Conservation (phyloP, 2,329 filamentous ascomycete species). For the Verruconis gallopava region DNA sequence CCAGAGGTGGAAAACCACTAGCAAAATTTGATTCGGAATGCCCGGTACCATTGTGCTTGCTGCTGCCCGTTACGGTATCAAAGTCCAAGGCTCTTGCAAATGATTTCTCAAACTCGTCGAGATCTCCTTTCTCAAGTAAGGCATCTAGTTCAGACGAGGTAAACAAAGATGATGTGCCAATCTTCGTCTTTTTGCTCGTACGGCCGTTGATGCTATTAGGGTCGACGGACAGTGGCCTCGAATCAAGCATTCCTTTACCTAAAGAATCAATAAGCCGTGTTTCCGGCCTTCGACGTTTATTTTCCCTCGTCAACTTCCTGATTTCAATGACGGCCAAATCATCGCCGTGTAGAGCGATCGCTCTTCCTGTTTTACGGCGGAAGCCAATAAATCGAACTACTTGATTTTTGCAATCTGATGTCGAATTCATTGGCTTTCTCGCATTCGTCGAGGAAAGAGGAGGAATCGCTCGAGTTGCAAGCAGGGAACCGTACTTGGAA, state of each 20-base stretch:
- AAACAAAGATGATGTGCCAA: slow-evolving; percentile 11
- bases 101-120: slow-evolving; percentile 28
- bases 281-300: slow-evolving; percentile 24
- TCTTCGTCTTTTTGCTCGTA: slow-evolving; percentile 14
- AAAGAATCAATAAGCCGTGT: slow-evolving; percentile 62
- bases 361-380: slow-evolving; percentile 53
- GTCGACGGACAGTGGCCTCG: not conserved
- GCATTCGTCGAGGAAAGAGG: slow-evolving; percentile 16
- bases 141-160: slow-evolving; percentile 21
- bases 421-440: not conserved
- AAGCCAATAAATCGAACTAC: slow-evolving; percentile 27
- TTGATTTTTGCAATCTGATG: slow-evolving; percentile 25
- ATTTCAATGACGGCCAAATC: slow-evolving; percentile 54
- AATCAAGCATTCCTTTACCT: slow-evolving; percentile 43
- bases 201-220: not conserved
- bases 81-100: slow-evolving; percentile 27
- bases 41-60: slow-evolving; percentile 1
- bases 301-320: slow-evolving; percentile 17
- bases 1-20: not conserved
- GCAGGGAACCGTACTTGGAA: slow-evolving; percentile 47
- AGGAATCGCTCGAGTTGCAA: slow-evolving; percentile 25
- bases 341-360: slow-evolving; percentile 50
- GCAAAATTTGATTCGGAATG: slow-evolving; percentile 5
- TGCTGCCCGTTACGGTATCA: slow-evolving; percentile 16
- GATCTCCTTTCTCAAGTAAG: slow-evolving; percentile 21